Evolutionary conservation across 192 early-diverging fungal genomes (phyloP).

Genomic region (Pilobolus umbonatus): DNA sequence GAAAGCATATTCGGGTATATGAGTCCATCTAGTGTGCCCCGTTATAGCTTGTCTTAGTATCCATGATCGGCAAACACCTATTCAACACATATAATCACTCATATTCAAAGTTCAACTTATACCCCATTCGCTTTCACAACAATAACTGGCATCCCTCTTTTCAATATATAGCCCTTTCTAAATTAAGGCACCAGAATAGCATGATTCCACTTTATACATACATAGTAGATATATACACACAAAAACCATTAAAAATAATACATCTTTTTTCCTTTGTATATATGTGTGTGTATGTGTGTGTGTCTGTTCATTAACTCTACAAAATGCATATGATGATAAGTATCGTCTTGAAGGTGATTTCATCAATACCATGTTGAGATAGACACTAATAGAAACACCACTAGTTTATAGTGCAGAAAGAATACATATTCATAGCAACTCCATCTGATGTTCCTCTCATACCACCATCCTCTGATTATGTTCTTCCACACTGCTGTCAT

Average conservation of each 20-base stretch:
- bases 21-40: not conserved
- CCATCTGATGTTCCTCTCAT: too few species aligned
- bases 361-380: too few species aligned
- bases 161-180: too few species aligned
- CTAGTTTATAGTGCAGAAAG: not conserved
- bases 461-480: not conserved
- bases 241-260: not conserved
- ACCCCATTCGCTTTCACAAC: not conserved
- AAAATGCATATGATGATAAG: not conserved
- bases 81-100: not conserved
- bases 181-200: not conserved
- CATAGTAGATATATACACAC: not conserved
- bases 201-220: not conserved
- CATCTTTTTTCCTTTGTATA: not conserved
- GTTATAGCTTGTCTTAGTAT: not conserved
- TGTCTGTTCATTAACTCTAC: not conserved
- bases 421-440: too few species aligned
- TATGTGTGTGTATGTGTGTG: not conserved
- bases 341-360: not conserved
- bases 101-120: not conserved
- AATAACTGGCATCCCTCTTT: too few species aligned
- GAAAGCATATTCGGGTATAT: not conserved
- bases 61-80: not conserved
- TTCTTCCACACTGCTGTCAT: too few species aligned
- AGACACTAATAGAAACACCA: too few species aligned